These are phyloP conservation scores for Clavispora santaluciae DNA, from an alignment of 805 yeast species.

Conservation along the genomic window DNA sequence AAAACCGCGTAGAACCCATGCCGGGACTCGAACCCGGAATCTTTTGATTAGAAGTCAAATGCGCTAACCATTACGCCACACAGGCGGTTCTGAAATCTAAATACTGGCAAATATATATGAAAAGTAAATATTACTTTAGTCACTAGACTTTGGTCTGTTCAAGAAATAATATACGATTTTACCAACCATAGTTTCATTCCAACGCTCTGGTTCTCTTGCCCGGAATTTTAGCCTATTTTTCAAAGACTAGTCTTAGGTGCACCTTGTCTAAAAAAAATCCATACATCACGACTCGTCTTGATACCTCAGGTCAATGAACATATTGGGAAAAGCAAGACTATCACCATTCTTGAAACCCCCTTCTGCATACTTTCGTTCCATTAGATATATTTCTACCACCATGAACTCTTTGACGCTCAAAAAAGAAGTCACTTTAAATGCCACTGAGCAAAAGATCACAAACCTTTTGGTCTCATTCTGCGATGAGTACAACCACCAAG, in stretches of 20 bases:
- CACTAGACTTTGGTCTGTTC: neutral
- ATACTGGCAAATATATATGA: too few relatives aligned
- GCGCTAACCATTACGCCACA: slow-evolving; percentile 21
- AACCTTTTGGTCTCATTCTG: slow-evolving; percentile 39
- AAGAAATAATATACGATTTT: neutral
- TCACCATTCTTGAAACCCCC: neutral
- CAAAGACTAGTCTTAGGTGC: too few relatives aligned
- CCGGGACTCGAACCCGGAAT: slow-evolving; percentile 21
- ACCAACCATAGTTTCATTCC: too few relatives aligned
- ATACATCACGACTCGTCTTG: neutral
- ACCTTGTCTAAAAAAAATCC: neutral
- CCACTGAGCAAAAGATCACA: slow-evolving; percentile 39
- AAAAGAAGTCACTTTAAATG: slow-evolving; percentile 19
- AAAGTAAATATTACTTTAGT: too few relatives aligned
- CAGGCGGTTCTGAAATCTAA: slow-evolving; percentile 10
- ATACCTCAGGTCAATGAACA: neutral
- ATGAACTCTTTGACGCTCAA: neutral
- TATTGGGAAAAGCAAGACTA: neutral
- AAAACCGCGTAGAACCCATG: slow-evolving; percentile 15
- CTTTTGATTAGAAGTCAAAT: slow-evolving; percentile 19
- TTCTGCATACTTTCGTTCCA: neutral
- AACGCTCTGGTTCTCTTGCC: too few relatives aligned
- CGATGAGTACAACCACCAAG: slow-evolving; percentile 26
- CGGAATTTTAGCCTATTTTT: too few relatives aligned
- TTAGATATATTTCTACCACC: neutral